Evolutionary conservation across 2,329 filamentous ascomycete species (phyloP), one percentile per base, ranked within the genome.

Genomic region (Blumeria hordei): DNA sequence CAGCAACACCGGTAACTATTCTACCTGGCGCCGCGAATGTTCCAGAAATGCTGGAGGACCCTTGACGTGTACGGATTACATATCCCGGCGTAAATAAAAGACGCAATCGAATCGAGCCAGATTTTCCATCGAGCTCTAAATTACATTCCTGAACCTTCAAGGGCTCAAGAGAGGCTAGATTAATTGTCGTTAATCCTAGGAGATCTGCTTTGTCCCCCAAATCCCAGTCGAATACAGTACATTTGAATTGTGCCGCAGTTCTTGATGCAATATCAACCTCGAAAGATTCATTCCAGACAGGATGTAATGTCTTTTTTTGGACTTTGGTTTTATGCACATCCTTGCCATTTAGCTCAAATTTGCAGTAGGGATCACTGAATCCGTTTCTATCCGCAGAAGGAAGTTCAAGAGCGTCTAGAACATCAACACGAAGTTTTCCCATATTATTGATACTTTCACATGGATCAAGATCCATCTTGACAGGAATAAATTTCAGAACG

Each of bases 381-480:
- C 92, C 92, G 65, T 98, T 98, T 36, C 88, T 81, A 64, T 98
- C 92, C 33, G 90, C 90, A 1, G 92, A 81, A 7, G 92, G 92
- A n/a, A 98, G 76, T 57, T 94, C 82, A 8, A 77, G 71, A 16
- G 82, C 92, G 67, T 94, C 88, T 39, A 96, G 71, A 16, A 98
- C 76, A 63, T 96, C 88, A n/a, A 98, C 86, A 18, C 88, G 85
- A 21, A 98, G 80, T 57, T 81, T 88, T 57, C 92, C 92, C 79
- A 94, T 94, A 69, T 98, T 98, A 77, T 95, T 96, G 74, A 98
- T 94, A 64, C 88, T 95, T 69, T 98, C 92, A 63, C 81, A 87
- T 0, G 92, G 85, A 64, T 98, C 88, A 52, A 98, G 82, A 56
- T 80, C 73, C 92, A 98, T 98, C 70, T 85, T 80, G 58, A 96